A percentile compares a stretch with the other conserved stretches of the same genome.
Evolutionary conservation across 345 rosid species (phyloP).

Genomic region (Eucalyptus paniculata): DNA sequence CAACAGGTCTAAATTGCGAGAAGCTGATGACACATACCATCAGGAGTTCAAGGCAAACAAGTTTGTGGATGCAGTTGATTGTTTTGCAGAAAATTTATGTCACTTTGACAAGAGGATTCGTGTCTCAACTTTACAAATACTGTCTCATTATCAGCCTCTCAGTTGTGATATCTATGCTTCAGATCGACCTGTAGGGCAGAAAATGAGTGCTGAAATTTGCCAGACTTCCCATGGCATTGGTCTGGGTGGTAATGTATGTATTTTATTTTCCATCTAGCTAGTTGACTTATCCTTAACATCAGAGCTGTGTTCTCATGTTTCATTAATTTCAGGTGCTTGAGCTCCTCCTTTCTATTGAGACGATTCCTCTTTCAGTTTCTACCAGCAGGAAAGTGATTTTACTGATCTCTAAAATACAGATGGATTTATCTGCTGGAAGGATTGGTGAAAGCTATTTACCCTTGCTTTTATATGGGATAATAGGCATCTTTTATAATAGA

Average conservation of each 20-base stretch:
- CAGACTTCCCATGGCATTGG: neutral
- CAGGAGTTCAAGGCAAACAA: slow-evolving; percentile 37
- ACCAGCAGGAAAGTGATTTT: slow-evolving; percentile 52
- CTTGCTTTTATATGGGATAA: slow-evolving; percentile 49
- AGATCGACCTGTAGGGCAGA: slow-evolving; percentile 33
- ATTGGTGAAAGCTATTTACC: slow-evolving; percentile 41
- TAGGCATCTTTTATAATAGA: slow-evolving; percentile 69
- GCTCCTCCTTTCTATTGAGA: slow-evolving; percentile 50
- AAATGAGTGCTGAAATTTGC: slow-evolving; percentile 10
- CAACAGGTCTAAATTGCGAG: slow-evolving; percentile 28
- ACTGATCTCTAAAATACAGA: slow-evolving; percentile 49
- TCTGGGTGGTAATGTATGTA: slow-evolving; percentile 40
- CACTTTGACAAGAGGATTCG: slow-evolving; percentile 63
- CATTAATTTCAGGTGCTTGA: slow-evolving; percentile 52
- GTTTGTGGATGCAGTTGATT: slow-evolving; percentile 22
- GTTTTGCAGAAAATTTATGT: slow-evolving; percentile 57
- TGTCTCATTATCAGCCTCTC: slow-evolving; percentile 52
- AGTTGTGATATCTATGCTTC: slow-evolving; percentile 10
- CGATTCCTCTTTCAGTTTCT: slow-evolving; percentile 46
- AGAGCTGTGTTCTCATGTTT: neutral
- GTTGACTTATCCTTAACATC: neutral
- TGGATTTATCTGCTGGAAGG: slow-evolving; percentile 52
- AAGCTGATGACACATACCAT: slow-evolving; percentile 9
- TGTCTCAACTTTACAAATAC: slow-evolving; percentile 56
- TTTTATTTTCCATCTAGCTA: neutral